phyloP scores from a whole-genome alignment of 1,284 basidiomycete species.

The Pseudomicrostroma phylloplanum region DNA sequence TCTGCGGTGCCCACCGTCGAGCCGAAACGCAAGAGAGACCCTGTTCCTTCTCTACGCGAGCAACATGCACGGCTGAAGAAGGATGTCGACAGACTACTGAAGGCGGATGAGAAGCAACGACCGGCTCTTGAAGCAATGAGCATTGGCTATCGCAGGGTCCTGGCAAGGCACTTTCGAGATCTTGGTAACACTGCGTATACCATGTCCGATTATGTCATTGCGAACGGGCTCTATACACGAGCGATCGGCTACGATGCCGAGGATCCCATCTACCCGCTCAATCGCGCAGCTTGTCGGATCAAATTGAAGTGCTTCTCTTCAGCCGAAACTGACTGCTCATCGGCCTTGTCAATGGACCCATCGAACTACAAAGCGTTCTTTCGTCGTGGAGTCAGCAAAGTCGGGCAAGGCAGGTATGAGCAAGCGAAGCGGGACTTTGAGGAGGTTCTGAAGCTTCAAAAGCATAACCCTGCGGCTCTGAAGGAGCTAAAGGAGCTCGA shows the following conservation, averaged over 20 bases:
- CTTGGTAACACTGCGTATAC: conserved; percentile 5
- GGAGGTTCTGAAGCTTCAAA: conserved; percentile 14
- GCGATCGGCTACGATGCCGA: conserved; percentile 21
- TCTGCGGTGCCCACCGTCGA: not conserved
- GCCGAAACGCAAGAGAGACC: not conserved
- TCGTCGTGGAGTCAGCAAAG: conserved; percentile 17
- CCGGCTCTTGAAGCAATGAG: conserved; percentile 3
- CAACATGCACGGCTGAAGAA: too few species aligned
- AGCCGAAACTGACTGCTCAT: conserved; percentile 22
- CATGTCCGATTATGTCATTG: not conserved
- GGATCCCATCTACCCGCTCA: conserved; percentile 24
- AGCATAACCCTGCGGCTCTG: conserved; percentile 9
- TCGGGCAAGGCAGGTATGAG: conserved; percentile 14
- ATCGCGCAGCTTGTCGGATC: conserved; percentile 21
- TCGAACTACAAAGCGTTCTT: conserved; percentile 24
- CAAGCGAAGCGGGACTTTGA: conserved; percentile 18
- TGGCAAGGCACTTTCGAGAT: conserved; percentile 17
- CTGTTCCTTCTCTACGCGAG: not conserved
- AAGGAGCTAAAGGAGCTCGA: conserved; percentile 16
- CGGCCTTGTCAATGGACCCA: conserved; percentile 16
- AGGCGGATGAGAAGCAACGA: too few species aligned
- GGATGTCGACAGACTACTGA: too few species aligned
- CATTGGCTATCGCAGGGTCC: conserved; percentile 12
- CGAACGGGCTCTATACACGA: conserved; percentile 21
- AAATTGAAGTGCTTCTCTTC: conserved; percentile 18